Evolutionary conservation across 2,329 filamentous ascomycete species (phyloP).

Genomic region (Trichoderma lentiforme): DNA sequence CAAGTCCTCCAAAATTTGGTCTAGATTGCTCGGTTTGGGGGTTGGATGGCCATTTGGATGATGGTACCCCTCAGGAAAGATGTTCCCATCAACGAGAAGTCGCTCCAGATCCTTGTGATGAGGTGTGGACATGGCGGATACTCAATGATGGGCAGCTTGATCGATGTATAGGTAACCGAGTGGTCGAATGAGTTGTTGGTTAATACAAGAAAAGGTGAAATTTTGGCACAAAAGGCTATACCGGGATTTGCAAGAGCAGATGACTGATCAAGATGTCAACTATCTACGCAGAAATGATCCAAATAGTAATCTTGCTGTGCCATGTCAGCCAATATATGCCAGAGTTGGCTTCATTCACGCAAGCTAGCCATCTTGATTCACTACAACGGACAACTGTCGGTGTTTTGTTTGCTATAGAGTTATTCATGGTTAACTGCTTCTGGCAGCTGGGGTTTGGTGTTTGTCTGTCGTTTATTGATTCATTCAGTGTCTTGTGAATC

Average conservation of each 20-base stretch:
- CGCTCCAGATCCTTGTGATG: background rate
- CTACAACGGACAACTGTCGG: background rate
- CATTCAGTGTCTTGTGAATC: background rate
- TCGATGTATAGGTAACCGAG: background rate
- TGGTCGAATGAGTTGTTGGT: too few relatives aligned
- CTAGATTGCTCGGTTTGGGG: background rate
- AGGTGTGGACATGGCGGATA: background rate
- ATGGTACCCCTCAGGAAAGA: background rate
- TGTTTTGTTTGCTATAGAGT: background rate
- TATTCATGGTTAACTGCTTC: background rate
- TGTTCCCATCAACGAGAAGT: background rate
- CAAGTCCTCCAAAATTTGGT: background rate
- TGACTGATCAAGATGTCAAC: background rate
- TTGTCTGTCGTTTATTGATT: background rate
- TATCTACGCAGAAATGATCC: background rate
- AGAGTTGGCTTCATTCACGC: background rate
- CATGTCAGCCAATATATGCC: background rate
- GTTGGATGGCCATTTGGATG: background rate
- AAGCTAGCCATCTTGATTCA: background rate
- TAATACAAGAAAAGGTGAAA: too few relatives aligned
- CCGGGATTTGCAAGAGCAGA: background rate
- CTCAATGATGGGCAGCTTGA: background rate
- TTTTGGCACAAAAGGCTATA: too few relatives aligned
- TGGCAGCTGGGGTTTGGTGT: background rate
- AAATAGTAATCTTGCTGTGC: background rate